phyloP scores from a whole-genome alignment of 441 rosid genomes.

The Heliophila coronopifolia region DNA sequence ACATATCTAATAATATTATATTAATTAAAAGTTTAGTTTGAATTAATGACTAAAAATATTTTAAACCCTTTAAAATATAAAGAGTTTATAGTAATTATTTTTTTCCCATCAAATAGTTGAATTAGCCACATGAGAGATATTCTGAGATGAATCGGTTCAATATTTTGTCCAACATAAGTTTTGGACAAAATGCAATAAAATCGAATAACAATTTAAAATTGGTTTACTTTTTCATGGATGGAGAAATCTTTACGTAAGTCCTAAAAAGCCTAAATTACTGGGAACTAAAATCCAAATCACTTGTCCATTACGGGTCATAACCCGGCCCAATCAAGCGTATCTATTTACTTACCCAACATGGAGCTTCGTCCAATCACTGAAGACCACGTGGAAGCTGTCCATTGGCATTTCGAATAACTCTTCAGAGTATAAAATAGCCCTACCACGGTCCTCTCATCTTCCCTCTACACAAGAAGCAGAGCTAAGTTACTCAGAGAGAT shows the following conservation, averaged over 20 bases:
- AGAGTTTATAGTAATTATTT: too few species aligned
- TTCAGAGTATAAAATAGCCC: neutral
- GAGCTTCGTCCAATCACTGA: neutral
- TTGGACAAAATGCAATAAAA: neutral
- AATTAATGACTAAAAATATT: too few species aligned
- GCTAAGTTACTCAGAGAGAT: neutral
- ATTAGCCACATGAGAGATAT: too few species aligned
- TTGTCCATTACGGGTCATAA: conserved; percentile 6
- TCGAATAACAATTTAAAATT: neutral
- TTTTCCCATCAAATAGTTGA: too few species aligned
- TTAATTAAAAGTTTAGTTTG: too few species aligned
- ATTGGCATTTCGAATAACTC: neutral
- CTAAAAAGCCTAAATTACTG: conserved; percentile 26
- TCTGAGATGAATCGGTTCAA: too few species aligned
- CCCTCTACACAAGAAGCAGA: neutral
- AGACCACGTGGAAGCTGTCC: neutral
- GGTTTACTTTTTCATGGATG: neutral
- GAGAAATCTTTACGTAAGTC: conserved; percentile 11
- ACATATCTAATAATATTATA: too few species aligned
- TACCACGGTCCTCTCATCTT: neutral
- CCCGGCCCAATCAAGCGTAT: neutral
- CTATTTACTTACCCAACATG: neutral
- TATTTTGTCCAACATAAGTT: too few species aligned
- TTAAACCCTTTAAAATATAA: too few species aligned
- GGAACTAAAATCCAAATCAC: neutral